Evolutionary conservation across 2,329 filamentous ascomycete species (phyloP), one percentile per base, ranked within the genome.

Genomic region (Aspergillus hortae): DNA sequence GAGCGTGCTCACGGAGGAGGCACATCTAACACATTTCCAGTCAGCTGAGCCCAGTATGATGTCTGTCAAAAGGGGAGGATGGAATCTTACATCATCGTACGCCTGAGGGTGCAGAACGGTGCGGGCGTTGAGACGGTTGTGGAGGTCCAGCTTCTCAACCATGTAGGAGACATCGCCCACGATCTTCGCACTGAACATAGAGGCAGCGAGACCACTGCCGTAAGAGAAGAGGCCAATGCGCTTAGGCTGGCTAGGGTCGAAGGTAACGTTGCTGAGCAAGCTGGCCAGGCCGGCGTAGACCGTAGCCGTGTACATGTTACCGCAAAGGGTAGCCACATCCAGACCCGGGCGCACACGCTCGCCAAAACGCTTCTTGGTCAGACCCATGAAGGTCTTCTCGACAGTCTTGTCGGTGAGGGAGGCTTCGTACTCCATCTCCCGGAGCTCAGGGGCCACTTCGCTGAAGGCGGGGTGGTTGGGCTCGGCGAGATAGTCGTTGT

Each of bases 341-440:
- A 89, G 86, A 64, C 80, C 77, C 48, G 88, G 87, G 69, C 80
- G 78, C 62, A 94, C 86, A 64, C 89, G 86, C 74, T 92, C 87
- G 68, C 84, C 81, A 76, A 89, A 92, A 63, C 83, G 83, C 81
- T 92, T 92, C 84, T 94, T 92, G 71, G 87, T 86, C 62, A 92
- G 79, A 52, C 70, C 79, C 86, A 94, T 89, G 73, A 94, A 94
- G 56, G 86, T 87, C 84, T 92, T 94, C 80, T 94, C 89, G 36
- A 94, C 82, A 48, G 79, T 81, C 80, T 90, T 92, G 79, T 94
- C 89, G 56, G 83, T 84, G 63, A 94, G 74, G 3, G 89, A 92
- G 74, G 86, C 85, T 67, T 86, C 78, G 74, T 92, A 92, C 68
- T 89, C 85, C 74, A 94, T 80, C 64, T 90, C 87, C 58, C 86